These are phyloP conservation scores for Cucurbita argyrosperma DNA, from an alignment of 306 rosid genomes.

Conservation along the genomic window DNA sequence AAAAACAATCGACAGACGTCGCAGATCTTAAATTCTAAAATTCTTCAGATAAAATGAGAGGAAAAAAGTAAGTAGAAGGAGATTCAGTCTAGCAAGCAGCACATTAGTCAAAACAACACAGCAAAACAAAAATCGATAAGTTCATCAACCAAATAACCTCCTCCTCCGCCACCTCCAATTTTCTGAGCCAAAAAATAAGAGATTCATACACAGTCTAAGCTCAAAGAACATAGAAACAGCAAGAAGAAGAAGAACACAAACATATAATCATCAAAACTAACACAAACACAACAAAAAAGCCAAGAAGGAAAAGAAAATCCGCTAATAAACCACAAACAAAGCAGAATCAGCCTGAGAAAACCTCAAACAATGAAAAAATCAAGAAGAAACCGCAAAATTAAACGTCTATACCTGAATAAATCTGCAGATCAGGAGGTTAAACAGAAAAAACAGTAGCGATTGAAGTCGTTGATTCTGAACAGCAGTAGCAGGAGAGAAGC, in stretches of 20 bases:
- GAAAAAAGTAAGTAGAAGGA: neutral
- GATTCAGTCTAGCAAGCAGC: neutral
- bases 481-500: constrained; percentile 5
- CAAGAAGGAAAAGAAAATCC: constrained; percentile 1
- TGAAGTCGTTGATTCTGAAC: neutral
- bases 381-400: constrained; percentile 1
- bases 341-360: neutral
- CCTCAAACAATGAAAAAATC: neutral
- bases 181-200: neutral
- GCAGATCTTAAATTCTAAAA: neutral
- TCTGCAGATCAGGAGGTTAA: constrained; percentile 21
- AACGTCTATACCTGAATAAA: constrained; percentile 33
- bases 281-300: neutral
- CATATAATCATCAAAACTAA: neutral
- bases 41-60: neutral
- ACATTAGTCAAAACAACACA: neutral
- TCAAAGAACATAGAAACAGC: neutral
- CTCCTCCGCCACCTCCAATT: neutral
- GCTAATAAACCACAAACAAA: neutral
- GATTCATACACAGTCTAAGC: neutral
- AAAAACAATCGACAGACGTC: neutral
- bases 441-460: constrained; percentile 8
- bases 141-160: neutral
- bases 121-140: neutral
- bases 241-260: neutral